These are phyloP conservation scores for Irpex rosettiformis DNA, from an alignment of 1,284 basidiomycete genomes.

Conservation along the genomic window DNA sequence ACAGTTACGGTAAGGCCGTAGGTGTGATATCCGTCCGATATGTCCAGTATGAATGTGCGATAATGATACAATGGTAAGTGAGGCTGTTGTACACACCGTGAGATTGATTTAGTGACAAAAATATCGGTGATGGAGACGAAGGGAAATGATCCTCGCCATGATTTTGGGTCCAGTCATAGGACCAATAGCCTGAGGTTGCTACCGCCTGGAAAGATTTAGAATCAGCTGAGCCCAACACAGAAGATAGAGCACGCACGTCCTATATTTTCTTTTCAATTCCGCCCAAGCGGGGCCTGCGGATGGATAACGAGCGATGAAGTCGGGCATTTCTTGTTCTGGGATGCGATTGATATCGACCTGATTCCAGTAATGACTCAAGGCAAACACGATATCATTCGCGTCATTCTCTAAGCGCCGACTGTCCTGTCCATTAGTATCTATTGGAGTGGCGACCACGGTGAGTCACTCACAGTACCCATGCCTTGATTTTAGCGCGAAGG, in stretches of 20 bases:
- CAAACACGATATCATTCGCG: conserved; percentile 68
- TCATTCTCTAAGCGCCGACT: conserved; percentile 67
- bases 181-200: neutral
- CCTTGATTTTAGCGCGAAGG: conserved; percentile 72
- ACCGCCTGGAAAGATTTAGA: neutral
- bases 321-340: conserved; percentile 75
- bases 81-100: neutral
- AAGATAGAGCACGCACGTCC: conserved; percentile 29
- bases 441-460: conserved; percentile 16
- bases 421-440: conserved; percentile 10
- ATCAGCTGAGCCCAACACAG: neutral
- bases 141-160: neutral
- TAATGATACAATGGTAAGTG: conserved; percentile 1
- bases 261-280: conserved; percentile 68
- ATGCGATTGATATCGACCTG: conserved; percentile 77
- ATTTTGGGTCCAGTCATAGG: neutral
- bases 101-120: neutral
- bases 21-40: neutral
- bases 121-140: neutral
- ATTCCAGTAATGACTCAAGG: conserved; percentile 69
- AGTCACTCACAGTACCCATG: conserved; percentile 66
- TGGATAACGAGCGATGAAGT: conserved; percentile 55
- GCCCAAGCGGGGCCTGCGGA: conserved; percentile 62
- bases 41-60: neutral
- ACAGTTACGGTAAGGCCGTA: neutral